A percentile compares a stretch with the other conserved stretches of the same genome.
phyloP scores from a whole-genome alignment of 805 yeast species.

The Cyberlindnera euphorbiae region DNA sequence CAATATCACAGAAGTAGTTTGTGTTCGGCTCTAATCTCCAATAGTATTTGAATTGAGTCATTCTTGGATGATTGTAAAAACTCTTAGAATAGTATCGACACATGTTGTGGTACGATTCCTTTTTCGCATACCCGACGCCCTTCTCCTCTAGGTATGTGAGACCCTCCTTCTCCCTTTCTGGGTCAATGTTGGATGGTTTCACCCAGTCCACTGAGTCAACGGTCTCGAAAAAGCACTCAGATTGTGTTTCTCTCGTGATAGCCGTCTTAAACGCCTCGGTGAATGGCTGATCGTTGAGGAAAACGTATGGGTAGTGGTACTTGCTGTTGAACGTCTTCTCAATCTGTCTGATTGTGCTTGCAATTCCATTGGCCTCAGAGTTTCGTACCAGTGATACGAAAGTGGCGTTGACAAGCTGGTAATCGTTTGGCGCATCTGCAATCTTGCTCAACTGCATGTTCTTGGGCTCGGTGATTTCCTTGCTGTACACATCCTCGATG shows the following conservation, averaged over 20 bases:
- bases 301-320: constrained; percentile 77
- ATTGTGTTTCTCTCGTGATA: constrained; percentile 36
- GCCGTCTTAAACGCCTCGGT: constrained; percentile 47
- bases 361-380: constrained; percentile 45
- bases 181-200: constrained; percentile 54
- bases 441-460: constrained; percentile 15
- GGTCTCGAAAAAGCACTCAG: constrained; percentile 42
- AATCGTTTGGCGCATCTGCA: constrained; percentile 9
- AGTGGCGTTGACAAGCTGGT: constrained; percentile 62
- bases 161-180: constrained; percentile 34
- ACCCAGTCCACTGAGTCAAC: constrained; percentile 49
- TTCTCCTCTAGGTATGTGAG: constrained; percentile 36
- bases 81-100: constrained; percentile 70
- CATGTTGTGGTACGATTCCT: constrained; percentile 73
- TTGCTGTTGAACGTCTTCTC: constrained; percentile 64
- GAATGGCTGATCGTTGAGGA: constrained; percentile 69
- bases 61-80: constrained; percentile 59
- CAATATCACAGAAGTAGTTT: constrained; percentile 58
- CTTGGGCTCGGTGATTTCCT: constrained; percentile 27
- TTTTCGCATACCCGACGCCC: constrained; percentile 55
- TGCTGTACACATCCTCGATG: constrained; percentile 5
- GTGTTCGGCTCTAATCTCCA: constrained; percentile 83
- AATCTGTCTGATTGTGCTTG: constrained; percentile 51
- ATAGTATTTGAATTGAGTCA: constrained; percentile 60
- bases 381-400: constrained; percentile 70